phyloP scores from a whole-genome alignment of 139 green algal species.

The Chloropicon primus region DNA sequence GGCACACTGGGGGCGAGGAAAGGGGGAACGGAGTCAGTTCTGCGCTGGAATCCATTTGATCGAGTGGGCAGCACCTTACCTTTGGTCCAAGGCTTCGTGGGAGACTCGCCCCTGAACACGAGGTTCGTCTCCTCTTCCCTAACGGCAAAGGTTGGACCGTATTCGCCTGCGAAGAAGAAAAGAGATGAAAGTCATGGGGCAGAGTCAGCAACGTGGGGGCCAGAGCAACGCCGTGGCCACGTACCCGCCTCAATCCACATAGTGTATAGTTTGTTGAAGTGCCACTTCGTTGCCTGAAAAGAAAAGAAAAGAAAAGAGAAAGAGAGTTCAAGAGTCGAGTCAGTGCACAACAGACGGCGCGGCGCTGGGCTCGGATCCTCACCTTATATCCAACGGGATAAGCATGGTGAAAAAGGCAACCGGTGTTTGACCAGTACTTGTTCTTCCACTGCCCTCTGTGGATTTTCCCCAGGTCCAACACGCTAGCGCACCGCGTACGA shows the following conservation, averaged over 20 bases:
- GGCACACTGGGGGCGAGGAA: too few species aligned
- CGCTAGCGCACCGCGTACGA: too few species aligned
- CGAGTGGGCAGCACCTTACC: too few species aligned
- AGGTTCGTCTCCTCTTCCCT: background rate
- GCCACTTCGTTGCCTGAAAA: constrained; percentile 17
- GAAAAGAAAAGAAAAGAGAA: background rate
- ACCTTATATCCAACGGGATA: constrained; percentile 35
- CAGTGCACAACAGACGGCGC: too few species aligned
- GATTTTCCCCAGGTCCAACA: constrained; percentile 23
- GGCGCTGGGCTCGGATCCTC: too few species aligned
- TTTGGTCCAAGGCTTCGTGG: constrained; percentile 35
- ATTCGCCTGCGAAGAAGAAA: too few species aligned
- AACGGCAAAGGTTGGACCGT: background rate
- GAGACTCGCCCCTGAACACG: constrained; percentile 21
- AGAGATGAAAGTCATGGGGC: too few species aligned
- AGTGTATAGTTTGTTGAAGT: constrained; percentile 24
- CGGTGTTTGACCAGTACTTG: constrained; percentile 29
- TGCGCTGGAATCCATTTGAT: too few species aligned
- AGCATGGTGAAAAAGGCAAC: constrained; percentile 37
- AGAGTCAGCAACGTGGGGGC: too few species aligned
- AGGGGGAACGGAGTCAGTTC: too few species aligned
- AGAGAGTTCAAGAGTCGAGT: too few species aligned
- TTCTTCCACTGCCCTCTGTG: constrained; percentile 24
- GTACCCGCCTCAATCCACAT: constrained; percentile 24
- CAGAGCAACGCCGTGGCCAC: too few species aligned